phyloP scores from a whole-genome alignment of 495 filamentous ascomycete genomes.

The Letharia columbiana region DNA sequence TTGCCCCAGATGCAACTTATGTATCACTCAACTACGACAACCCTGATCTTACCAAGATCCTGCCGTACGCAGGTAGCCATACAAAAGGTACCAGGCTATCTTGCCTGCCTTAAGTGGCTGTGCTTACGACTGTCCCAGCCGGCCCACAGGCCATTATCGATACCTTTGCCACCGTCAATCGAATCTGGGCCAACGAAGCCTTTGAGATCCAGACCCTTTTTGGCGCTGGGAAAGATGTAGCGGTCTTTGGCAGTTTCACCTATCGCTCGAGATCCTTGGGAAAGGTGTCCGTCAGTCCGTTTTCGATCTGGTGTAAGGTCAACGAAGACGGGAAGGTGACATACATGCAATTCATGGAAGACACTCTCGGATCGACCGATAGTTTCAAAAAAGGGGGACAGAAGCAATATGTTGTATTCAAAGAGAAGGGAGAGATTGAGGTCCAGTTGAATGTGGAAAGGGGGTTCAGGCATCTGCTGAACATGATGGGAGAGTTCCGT shows the following conservation, averaged over 20 bases:
- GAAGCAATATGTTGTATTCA: conserved; percentile 4
- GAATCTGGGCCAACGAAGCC: conserved; percentile 15
- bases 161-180: conserved; percentile 23
- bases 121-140: not conserved
- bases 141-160: conserved; percentile 21
- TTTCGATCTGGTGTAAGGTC: conserved; percentile 21
- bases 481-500: not conserved
- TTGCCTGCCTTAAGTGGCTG: not conserved
- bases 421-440: conserved; percentile 17
- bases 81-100: not conserved
- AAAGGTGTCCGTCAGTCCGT: conserved; percentile 18
- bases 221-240: conserved; percentile 17
- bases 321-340: conserved; percentile 16
- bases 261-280: conserved; percentile 17
- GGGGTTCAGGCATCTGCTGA: not conserved
- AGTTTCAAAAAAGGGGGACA: conserved; percentile 13
- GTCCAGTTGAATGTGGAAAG: not conserved
- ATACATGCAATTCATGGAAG: conserved; percentile 28
- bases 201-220: conserved; percentile 21
- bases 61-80: conserved; percentile 24
- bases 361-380: conserved; percentile 19
- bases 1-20: conserved; percentile 21
- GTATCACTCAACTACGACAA: conserved; percentile 24
- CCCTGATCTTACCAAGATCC: conserved; percentile 19
- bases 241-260: conserved; percentile 19